Evolutionary conservation across 1,139 yeast genomes (phyloP), one percentile per base, ranked within the genome.

Genomic region (Petasospora fabianii): DNA sequence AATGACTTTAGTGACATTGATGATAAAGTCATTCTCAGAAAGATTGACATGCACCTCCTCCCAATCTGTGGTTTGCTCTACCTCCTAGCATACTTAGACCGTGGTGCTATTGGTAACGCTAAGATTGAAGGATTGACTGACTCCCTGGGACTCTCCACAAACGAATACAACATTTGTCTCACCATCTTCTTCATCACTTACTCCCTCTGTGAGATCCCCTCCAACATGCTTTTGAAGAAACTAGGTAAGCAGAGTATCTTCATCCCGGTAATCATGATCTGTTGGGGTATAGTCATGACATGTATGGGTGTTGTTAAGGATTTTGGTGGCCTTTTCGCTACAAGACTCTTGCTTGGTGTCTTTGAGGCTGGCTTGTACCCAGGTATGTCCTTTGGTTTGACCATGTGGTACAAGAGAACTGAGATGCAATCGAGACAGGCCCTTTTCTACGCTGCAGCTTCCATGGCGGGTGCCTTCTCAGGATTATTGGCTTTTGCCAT

Each of bases 61-160:
- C 78, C 79, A 1, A 62, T 71, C 62, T 60, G 74, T 28, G 68
- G 74, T 14, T 53, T 69, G 32, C 64, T 76, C 38, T 77, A 77
- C 47, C 65, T 77, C 40, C 60, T 77, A 44, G 71, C 77, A 46
- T 75, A 68, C 50, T 62, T 80, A 46, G 86, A 80, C 58, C 62
- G 83, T 47, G 75, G 76, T 46, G 76, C 75, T 51, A 74, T 79
- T 49, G 81, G 82, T 2, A 71, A 74, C 53, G 84, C 84, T 0
- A 65, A 78, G 47, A 65, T 78, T 20, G 81, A 76, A 40, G 80
- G 80, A 5, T 56, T 79, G 32, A 75, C 69, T 44, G 64, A 61
- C 14, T 84, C 78, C 47, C 57, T 78, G 40, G 62, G 67, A 2
- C 64, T 80, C 41, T 48, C 56, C 4, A 76, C 76, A 3, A 51